Percentiles rank a stretch among this genome's conserved stretches.
phyloP scores from a whole-genome alignment of 2,329 filamentous ascomycete species.

The Cladosporium velox region DNA sequence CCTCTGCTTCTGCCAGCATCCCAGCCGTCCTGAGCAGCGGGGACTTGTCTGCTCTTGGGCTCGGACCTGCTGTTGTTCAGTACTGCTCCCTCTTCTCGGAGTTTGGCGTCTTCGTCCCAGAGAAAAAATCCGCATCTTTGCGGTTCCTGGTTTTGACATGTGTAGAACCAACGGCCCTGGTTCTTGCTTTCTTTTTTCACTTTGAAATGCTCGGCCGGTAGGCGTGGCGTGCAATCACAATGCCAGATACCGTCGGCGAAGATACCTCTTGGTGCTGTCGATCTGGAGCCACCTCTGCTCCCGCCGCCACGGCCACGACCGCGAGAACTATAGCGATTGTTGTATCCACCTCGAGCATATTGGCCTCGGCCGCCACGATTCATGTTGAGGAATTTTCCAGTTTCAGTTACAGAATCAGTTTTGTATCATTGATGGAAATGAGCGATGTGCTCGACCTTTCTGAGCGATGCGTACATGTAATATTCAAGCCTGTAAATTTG shows the following conservation, averaged over 20 bases:
- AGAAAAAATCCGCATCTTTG: constrained; percentile 60
- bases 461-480: neutral
- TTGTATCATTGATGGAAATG: neutral
- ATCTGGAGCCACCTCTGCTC: constrained; percentile 4
- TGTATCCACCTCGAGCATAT: constrained; percentile 14
- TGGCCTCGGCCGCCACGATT: constrained; percentile 10
- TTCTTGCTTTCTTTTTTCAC: constrained; percentile 60
- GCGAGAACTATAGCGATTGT: constrained; percentile 11
- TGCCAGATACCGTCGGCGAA: constrained; percentile 47
- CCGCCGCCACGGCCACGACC: constrained; percentile 10
- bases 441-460: neutral
- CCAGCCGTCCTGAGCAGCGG: constrained; percentile 32
- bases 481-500: neutral
- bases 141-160: constrained; percentile 55
- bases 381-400: neutral
- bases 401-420: neutral
- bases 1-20: constrained; percentile 28
- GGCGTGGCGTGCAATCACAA: constrained; percentile 58
- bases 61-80: constrained; percentile 53
- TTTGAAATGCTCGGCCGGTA: constrained; percentile 57
- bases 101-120: constrained; percentile 57
- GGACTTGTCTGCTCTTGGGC: constrained; percentile 25
- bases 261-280: constrained; percentile 29
- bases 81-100: constrained; percentile 51
- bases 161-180: constrained; percentile 56